A percentile compares a stretch with the other conserved stretches of the same genome.
phyloP scores from a whole-genome alignment of 495 filamentous ascomycete genomes.

The Xylaria palmicola region DNA sequence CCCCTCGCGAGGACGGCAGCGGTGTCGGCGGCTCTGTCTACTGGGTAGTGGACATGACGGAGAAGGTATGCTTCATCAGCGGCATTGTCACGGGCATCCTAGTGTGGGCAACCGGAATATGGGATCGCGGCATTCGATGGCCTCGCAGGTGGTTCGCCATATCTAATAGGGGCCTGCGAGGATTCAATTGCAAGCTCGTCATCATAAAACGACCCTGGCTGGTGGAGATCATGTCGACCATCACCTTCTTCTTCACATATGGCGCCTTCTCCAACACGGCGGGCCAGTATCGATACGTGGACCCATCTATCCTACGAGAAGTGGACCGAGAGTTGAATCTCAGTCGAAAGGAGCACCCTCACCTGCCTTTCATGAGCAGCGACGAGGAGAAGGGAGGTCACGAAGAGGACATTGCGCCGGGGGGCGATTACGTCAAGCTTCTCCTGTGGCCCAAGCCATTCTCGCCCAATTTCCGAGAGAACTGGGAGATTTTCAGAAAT shows the following conservation, averaged over 20 bases:
- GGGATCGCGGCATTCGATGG: slow-evolving; percentile 93
- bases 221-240: slow-evolving; percentile 67
- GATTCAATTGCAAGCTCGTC: slow-evolving; percentile 94
- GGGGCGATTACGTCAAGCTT: slow-evolving; percentile 88
- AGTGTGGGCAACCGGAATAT: slow-evolving; percentile 91
- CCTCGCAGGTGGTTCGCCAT: slow-evolving; percentile 85
- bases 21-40: slow-evolving; percentile 92
- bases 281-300: slow-evolving; percentile 66
- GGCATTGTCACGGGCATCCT: slow-evolving; percentile 79
- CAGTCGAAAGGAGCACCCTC: slow-evolving; percentile 39
- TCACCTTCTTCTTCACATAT: slow-evolving; percentile 75
- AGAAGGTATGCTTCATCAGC: slow-evolving; percentile 84
- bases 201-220: slow-evolving; percentile 81
- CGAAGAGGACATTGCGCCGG: slow-evolving; percentile 83
- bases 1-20: slow-evolving; percentile 84
- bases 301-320: slow-evolving; percentile 51
- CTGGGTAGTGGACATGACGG: slow-evolving; percentile 86
- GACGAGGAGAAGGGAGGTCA: slow-evolving; percentile 57
- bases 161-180: slow-evolving; percentile 83
- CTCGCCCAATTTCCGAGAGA: slow-evolving; percentile 90
- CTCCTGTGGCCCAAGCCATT: slow-evolving; percentile 92
- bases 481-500: slow-evolving; percentile 89
- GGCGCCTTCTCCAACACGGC: slow-evolving; percentile 63
- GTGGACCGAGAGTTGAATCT: slow-evolving; percentile 50
- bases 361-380: slow-evolving; percentile 38